Percentiles rank a stretch among this genome's conserved stretches.
Evolutionary conservation across 371 early-diverging fungal species (phyloP).

Genomic region (Gilbertella persicaria): DNA sequence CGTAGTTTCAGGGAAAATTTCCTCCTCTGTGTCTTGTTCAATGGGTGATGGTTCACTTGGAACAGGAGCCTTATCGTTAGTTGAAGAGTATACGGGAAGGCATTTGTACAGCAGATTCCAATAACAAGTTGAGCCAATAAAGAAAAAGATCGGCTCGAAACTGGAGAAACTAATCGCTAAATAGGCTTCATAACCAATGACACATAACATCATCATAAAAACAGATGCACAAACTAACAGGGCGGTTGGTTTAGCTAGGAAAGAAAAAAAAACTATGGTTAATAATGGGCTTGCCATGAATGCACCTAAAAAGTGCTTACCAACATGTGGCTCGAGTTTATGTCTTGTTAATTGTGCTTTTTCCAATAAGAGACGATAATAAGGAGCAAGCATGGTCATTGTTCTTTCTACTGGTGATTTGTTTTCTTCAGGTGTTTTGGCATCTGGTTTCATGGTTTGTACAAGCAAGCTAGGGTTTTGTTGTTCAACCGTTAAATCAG

Average conservation of each 20-base stretch:
- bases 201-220: background rate
- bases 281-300: background rate
- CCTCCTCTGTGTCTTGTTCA: slow-evolving; percentile 4
- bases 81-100: background rate
- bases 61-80: background rate
- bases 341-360: background rate
- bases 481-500: background rate
- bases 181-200: slow-evolving; percentile 21
- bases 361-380: background rate
- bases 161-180: slow-evolving; percentile 11
- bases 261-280: background rate
- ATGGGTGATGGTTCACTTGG: background rate
- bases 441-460: background rate
- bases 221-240: slow-evolving; percentile 12
- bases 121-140: slow-evolving; percentile 17
- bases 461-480: background rate
- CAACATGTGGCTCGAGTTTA: background rate
- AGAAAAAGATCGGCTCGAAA: slow-evolving; percentile 22
- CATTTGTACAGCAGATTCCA: slow-evolving; percentile 11
- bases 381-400: background rate
- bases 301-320: background rate
- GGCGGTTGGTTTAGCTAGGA: slow-evolving; percentile 14
- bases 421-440: background rate
- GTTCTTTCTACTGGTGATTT: background rate
- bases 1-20: slow-evolving; percentile 3